Evolutionary conservation across 2,329 filamentous ascomycete genomes (phyloP), one percentile per base, ranked within the genome.

Genomic region (Penicillium hordei): DNA sequence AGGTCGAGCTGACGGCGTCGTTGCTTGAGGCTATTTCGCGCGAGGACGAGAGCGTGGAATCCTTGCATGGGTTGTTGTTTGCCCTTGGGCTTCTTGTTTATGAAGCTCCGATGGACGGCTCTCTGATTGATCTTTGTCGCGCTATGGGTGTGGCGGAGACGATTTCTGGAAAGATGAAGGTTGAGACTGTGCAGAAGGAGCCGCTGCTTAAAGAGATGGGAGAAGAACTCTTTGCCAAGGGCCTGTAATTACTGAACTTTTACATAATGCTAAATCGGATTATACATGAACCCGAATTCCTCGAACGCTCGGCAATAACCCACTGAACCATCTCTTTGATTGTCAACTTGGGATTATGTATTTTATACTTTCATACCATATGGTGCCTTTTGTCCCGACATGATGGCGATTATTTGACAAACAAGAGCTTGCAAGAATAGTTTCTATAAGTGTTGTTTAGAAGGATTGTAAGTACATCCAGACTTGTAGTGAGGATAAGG

Each of bases 1-100:
- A 94, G 69, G 84, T 95, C 1, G 92, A 96, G 73, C 78, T 97
- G 5, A 86, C 89, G 0, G 93, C 93, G 0, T 89, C 90, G 0
- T 76, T 94, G 8, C 77, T 96, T 1, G 92, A 97, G 74, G 89
- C 89, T 2, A 84, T 93, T 0, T 72, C 71, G 19, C 73, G 75
- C 6, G 83, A 85, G 59, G 74, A 74, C 46, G 72, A 82, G 63
- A 82, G 76, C 71, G 72, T 72, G 12, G 92, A 96, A 67, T 89
- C 89, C 0, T 74, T 93, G 15, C 89, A 89, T 68, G 91, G 91
- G 0, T 85, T 93, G 72, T 67, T 96, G 34, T 79, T 92, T 17
- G 89, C 89, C 2, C 73, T 96, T 19, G 93, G 92, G 0, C 84
- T 91, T 64, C 71, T 97, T 27, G 81, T 88, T 0, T 96, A 93